These are phyloP conservation scores for Blastobotrys apis DNA, from an alignment of 1,139 yeast genomes.

Conservation along the genomic window DNA sequence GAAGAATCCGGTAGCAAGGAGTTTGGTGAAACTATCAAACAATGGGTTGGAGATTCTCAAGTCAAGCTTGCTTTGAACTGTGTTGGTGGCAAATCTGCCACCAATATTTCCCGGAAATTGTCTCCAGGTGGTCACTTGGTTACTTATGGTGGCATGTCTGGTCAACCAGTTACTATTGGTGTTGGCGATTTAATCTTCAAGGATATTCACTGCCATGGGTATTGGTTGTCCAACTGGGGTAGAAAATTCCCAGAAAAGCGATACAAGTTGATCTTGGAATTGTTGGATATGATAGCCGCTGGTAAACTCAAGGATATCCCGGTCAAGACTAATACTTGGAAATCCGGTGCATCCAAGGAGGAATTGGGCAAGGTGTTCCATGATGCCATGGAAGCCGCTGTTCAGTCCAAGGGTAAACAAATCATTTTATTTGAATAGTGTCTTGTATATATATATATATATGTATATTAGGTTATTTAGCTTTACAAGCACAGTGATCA, in stretches of 20 bases:
- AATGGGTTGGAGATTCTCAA: constrained; percentile 49
- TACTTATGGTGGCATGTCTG: constrained; percentile 97
- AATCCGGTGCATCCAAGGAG: constrained; percentile 42
- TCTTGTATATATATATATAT: background rate
- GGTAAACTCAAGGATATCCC: constrained; percentile 63
- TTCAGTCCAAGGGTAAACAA: constrained; percentile 41
- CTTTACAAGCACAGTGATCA: constrained; percentile 6
- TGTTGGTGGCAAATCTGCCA: constrained; percentile 83
- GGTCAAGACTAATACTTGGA: constrained; percentile 46
- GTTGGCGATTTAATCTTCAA: constrained; percentile 87
- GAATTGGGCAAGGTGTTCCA: constrained; percentile 49
- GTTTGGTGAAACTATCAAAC: constrained; percentile 56
- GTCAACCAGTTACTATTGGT: constrained; percentile 86
- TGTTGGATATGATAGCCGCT: constrained; percentile 49
- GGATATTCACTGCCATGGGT: constrained; percentile 79
- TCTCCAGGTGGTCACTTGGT: constrained; percentile 64
- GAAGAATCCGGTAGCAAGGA: constrained; percentile 68
- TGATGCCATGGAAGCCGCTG: constrained; percentile 49
- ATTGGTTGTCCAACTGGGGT: constrained; percentile 85
- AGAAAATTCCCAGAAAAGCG: constrained; percentile 62
- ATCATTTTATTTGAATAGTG: constrained; percentile 19
- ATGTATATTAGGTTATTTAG: background rate
- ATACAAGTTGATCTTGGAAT: constrained; percentile 51
- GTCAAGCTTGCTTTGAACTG: constrained; percentile 82
- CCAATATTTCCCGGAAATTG: constrained; percentile 78